Evolutionary conservation across 1,284 basidiomycete species (phyloP), one percentile per base, ranked within the genome.

Genomic region (Malassezia nana): DNA sequence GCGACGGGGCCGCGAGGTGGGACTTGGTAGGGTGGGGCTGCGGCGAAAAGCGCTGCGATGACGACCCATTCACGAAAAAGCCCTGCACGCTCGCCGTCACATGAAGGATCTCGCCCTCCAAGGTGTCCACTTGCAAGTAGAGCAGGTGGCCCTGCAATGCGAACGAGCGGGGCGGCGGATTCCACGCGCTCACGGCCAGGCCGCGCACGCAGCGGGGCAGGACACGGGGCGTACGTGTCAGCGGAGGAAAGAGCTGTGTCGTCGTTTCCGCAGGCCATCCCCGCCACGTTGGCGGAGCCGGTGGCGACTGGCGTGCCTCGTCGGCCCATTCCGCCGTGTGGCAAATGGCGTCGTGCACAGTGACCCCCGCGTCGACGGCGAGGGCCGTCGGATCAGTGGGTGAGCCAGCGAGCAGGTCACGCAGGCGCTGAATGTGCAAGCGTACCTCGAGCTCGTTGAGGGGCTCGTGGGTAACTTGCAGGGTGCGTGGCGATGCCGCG

Each of bases 181-280:
- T 80, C 79, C 80, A 81, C n/a, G 77, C 76, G 24, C 79, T 78
- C 46, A 81, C 67, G 55, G 77, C 74, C 55, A 81, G 74, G n/a
- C 76, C 69, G 55, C 76, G 76, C 35, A 81, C 75, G 69, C 64
- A 72, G 58, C 63, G 22, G 62, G 74, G 62, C 66, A 75, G 55
- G 64, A 59, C 29, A 16, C 69, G 65, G 39, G 60, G 69, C 20
- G 58, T 43, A 20, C 63, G 60, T 10, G 66, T 63, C 4, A 62
- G 61, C 6, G 64, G 55, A 31, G 76, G 75, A 25, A 76, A 55
- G 26, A 77, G 67, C 47, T 72, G 64, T 26, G 71, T 62, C 12
- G 77, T 65, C 15, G 51, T 45, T 7, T 52, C 55, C 10, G 63
- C 55, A 57, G 66, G 70, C 72, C 75, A 77, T 46, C 75, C 75